Evolutionary conservation across 1,284 basidiomycete species (phyloP).

Genomic region (Apiotrichum gamsii): DNA sequence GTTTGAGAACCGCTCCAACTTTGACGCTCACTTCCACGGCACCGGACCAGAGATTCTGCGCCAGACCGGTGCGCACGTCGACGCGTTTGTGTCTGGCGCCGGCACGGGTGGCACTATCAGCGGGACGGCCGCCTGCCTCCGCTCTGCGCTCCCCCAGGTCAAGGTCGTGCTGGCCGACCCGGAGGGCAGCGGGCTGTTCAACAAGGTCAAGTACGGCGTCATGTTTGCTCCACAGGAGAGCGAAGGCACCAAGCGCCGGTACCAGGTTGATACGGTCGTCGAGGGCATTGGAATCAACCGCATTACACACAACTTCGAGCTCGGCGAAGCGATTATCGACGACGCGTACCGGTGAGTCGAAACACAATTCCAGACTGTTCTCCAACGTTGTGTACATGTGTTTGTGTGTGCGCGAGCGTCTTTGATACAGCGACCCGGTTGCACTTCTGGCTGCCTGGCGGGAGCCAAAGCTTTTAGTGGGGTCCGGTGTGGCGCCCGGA

Average conservation of each 20-base stretch:
- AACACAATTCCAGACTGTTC: too few species aligned
- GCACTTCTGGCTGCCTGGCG: too few species aligned
- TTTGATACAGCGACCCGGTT: too few species aligned
- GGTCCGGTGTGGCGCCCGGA: too few species aligned
- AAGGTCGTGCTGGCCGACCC: slow-evolving; percentile 82
- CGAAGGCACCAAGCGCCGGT: slow-evolving; percentile 84
- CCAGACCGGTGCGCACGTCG: slow-evolving; percentile 74
- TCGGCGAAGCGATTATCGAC: slow-evolving; percentile 72
- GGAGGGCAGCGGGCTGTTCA: slow-evolving; percentile 85
- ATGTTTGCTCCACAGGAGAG: slow-evolving; percentile 88
- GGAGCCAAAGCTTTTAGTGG: too few species aligned
- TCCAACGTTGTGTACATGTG: too few species aligned
- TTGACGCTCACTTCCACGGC: slow-evolving; percentile 76
- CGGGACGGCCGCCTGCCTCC: slow-evolving; percentile 75
- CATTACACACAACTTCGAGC: slow-evolving; percentile 72
- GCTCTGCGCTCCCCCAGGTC: slow-evolving; percentile 49
- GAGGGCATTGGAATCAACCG: slow-evolving; percentile 59
- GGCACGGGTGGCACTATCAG: slow-evolving; percentile 94
- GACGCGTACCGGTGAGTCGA: slow-evolving; percentile 77
- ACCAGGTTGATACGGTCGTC: slow-evolving; percentile 72
- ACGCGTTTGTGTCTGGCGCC: slow-evolving; percentile 91
- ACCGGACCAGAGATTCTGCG: slow-evolving; percentile 95
- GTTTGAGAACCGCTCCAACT: slow-evolving; percentile 90
- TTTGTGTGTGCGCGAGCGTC: too few species aligned
- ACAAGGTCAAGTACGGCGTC: slow-evolving; percentile 88